Base-by-base conservation (phyloP, 805 yeast species). In the Millerozyma acaciae region DNA sequence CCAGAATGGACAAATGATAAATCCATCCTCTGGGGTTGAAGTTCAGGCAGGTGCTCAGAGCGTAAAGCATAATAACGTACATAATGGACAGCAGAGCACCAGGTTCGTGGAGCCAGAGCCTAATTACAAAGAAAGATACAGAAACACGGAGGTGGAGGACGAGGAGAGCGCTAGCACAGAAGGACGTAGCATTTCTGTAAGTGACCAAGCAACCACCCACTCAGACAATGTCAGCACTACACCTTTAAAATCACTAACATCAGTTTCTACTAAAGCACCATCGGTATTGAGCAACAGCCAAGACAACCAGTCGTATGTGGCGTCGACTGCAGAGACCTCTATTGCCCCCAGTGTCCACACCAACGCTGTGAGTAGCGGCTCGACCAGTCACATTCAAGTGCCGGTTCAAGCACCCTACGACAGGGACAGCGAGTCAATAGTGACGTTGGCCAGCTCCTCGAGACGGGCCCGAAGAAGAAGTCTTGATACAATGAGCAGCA, bases 401-500 rank as follows among this genome's bases (percentile, higher is more conserved):
- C 8, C 14, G 8, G 20, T 17, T 16, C 37, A 50, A 21, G 45
- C 35, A 8, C 28, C 47, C 15, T 42, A 42, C 3, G 68, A 64
- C 21, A 43, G 68, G 24, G 72, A 66, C 41, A 61, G 65, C 40
- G 71, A 65, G 50, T 52, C 61, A 12, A 67, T 67, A 8, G 60
- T 67, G 13, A 67, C 73, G 3, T 49, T 66, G 39, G 72, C 73
- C 6, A 56, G 65, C 33, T 57, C 65, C 4, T 53, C 68, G 16
- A 44, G 72, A 33, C 45, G 70, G 30, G 39, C 50, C 8, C 48
- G 71, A 32, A 50, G 73, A 39, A 50, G 71, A 34, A 62, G 70
- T 39, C 52, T 64, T 20, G 72, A 75, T 17, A 72, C 82, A 3
- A 80, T 77, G 43, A 75, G 84, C 14, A 75, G 83, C 32, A 76